phyloP scores from a whole-genome alignment of 2,329 filamentous ascomycete genomes.

The Raffaelea ambrosiae region DNA sequence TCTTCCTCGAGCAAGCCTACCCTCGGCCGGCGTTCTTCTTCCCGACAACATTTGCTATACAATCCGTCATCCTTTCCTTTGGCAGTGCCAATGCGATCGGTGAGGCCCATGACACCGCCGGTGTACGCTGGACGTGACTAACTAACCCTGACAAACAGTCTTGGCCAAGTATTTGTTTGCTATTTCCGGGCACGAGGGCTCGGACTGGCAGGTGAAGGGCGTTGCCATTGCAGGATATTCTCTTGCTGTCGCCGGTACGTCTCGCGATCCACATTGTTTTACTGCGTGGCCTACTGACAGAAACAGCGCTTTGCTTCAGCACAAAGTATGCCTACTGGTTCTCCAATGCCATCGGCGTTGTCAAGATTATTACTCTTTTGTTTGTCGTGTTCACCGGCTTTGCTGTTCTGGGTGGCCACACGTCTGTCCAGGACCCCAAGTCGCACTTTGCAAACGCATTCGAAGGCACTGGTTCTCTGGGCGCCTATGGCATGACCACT shows the following conservation, averaged over 20 bases:
- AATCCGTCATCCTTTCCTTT: constrained; percentile 56
- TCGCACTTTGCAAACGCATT: constrained; percentile 49
- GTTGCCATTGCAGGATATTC: constrained; percentile 58
- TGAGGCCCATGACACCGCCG: too few species aligned
- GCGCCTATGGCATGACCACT: constrained; percentile 41
- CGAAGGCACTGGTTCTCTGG: constrained; percentile 33
- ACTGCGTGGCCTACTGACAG: background rate
- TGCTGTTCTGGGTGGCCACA: constrained; percentile 49
- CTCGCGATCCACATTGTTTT: background rate
- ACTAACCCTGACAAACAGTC: constrained; percentile 29
- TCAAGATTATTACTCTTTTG: constrained; percentile 51
- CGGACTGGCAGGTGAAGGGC: constrained; percentile 58
- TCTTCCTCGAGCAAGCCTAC: constrained; percentile 61
- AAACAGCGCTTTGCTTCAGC: constrained; percentile 30
- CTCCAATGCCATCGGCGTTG: constrained; percentile 43
- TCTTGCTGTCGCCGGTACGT: constrained; percentile 44
- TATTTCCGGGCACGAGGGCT: constrained; percentile 39
- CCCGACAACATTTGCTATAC: constrained; percentile 55
- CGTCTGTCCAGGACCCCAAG: constrained; percentile 37
- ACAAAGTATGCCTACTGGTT: constrained; percentile 45
- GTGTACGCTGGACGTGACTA: too few species aligned
- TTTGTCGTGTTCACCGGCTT: constrained; percentile 50
- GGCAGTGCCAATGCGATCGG: constrained; percentile 56
- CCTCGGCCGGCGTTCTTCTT: constrained; percentile 57
- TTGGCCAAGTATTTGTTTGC: constrained; percentile 55